A percentile compares a stretch with the other conserved stretches of the same genome.
phyloP scores from a whole-genome alignment of 2,329 filamentous ascomycete species.

The Metarhizium robertsii region DNA sequence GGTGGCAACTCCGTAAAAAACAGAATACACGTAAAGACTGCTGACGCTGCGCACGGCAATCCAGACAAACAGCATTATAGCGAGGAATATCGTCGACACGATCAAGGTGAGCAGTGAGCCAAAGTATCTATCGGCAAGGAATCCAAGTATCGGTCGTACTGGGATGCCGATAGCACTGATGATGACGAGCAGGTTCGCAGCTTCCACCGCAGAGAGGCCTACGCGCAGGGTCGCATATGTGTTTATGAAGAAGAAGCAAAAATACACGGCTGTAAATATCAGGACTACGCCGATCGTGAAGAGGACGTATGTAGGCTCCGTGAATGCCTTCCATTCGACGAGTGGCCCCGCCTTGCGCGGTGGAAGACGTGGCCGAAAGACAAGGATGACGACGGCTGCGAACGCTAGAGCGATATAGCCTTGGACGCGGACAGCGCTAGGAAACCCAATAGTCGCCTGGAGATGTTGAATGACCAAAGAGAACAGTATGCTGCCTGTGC shows the following conservation, averaged over 20 bases:
- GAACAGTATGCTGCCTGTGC: too few species aligned
- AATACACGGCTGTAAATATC: conserved; percentile 5
- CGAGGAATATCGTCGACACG: too few species aligned
- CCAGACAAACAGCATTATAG: too few species aligned
- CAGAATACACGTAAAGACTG: conserved; percentile 40
- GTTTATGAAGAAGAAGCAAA: too few species aligned
- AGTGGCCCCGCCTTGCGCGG: conserved; percentile 34
- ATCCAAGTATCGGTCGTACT: too few species aligned
- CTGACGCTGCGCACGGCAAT: conserved; percentile 23
- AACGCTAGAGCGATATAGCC: conserved; percentile 44
- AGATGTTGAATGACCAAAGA: conserved; percentile 26
- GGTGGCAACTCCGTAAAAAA: conserved; percentile 47
- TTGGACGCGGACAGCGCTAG: conserved; percentile 52
- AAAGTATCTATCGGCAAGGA: too few species aligned
- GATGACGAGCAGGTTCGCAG: conserved; percentile 44
- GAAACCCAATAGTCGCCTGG: conserved; percentile 49
- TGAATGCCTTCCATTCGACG: conserved; percentile 40
- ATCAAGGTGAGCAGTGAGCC: too few species aligned
- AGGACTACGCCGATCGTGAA: conserved; percentile 25
- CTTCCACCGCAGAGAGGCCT: too few species aligned
- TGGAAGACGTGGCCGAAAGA: conserved; percentile 23
- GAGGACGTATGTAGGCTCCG: conserved; percentile 33
- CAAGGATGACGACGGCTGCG: conserved; percentile 24
- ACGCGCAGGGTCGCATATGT: too few species aligned
- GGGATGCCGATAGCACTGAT: conserved; percentile 6